Conservation (phyloP, 768 basidiomycete genomes). For the Phylloporus arenicola region DNA sequence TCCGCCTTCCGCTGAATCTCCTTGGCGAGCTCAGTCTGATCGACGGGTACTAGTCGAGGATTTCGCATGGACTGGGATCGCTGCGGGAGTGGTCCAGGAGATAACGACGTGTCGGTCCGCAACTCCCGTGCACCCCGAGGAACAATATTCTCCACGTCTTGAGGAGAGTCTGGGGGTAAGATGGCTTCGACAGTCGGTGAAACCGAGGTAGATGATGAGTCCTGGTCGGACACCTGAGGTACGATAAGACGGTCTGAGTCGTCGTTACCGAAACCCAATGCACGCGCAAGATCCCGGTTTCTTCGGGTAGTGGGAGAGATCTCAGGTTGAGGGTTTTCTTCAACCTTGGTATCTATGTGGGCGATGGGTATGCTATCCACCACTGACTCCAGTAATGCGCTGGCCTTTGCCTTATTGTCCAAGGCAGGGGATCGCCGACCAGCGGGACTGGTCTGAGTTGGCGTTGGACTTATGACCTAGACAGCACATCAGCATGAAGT, state of each 20-base stretch:
- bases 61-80: constrained; percentile 36
- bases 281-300: constrained; percentile 71
- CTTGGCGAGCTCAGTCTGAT: constrained; percentile 51
- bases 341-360: constrained; percentile 25
- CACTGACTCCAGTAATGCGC: constrained; percentile 61
- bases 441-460: constrained; percentile 28
- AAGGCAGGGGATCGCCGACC: constrained; percentile 31
- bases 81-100: constrained; percentile 19
- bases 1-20: constrained; percentile 67
- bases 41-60: constrained; percentile 36
- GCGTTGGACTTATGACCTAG: constrained; percentile 57
- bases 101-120: constrained; percentile 5
- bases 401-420: constrained; percentile 56
- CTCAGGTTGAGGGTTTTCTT: constrained; percentile 27
- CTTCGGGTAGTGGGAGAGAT: constrained; percentile 52
- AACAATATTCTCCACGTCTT: constrained; percentile 11
- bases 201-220: constrained; percentile 26
- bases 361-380: constrained; percentile 47
- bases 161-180: constrained; percentile 19
- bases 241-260: constrained; percentile 27
- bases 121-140: constrained; percentile 3
- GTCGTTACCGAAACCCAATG: constrained; percentile 56
- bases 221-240: constrained; percentile 20
- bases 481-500: constrained; percentile 5
- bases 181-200: constrained; percentile 34